Evolutionary conservation across 805 yeast species (phyloP), one percentile per base, ranked within the genome.

Genomic region (Suhomyces xylopsoci): DNA sequence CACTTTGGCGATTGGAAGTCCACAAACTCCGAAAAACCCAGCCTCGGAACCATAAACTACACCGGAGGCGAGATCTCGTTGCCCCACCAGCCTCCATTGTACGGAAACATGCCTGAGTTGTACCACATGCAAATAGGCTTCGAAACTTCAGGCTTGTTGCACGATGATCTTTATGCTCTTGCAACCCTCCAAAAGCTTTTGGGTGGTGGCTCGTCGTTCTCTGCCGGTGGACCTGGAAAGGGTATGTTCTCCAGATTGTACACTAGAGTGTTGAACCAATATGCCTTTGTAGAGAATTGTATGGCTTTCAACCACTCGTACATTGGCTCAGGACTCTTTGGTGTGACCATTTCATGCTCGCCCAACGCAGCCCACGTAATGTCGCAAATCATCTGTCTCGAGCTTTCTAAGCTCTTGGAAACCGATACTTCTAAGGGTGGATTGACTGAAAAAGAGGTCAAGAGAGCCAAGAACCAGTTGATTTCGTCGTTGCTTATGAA

Each of bases 151-250:
- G 87, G 97, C 1, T 85, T 91, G 30, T 81, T 83, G 49, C 85
- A 88, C 64, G 90, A 89, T 17, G 97, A 94, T 61, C 83, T 92
- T 44, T 94, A 94, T 63, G 96, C 96, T 1, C 74, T 91, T 40
- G 97, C 98, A 1, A 84, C 91, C 1, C 76, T 94, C 53, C 98
- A 94, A 67, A 90, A 92, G 54, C 76, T 93, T 20, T 74, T 94
- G 12, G 99, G 99, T 43, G 97, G 98, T 36, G 99, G 98, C 52
- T 96, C 97, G 5, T 91, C 98, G 1, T 94, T 94, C 65, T 86
- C 96, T 17, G 98, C 99, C 8, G 99, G 99, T 58, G 99, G 99
- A 0, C 99, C 99, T 15, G 99, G 99, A 50, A 94, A 94, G 70
- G 99, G 99, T 3, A 92, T 94, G 98, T 94, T 91, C 67, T 90